phyloP scores from a whole-genome alignment of 1,139 yeast genomes.

The Blastobotrys aristatus region DNA sequence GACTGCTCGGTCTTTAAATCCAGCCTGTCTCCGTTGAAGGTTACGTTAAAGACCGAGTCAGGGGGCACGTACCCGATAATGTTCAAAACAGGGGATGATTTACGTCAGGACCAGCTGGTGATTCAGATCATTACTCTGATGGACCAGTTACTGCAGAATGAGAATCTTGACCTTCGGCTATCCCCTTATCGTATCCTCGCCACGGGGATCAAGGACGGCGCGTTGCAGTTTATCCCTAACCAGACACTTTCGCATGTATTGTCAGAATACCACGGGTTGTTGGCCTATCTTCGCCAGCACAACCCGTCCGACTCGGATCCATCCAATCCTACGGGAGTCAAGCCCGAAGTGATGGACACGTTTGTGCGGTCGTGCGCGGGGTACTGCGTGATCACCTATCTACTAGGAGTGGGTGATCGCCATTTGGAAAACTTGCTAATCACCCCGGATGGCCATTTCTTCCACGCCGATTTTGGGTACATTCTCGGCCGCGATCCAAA shows the following conservation, averaged over 20 bases:
- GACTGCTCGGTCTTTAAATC: slow-evolving; percentile 86
- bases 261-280: slow-evolving; percentile 62
- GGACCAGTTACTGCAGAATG: slow-evolving; percentile 85
- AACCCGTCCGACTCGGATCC: slow-evolving; percentile 50
- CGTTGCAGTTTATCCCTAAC: slow-evolving; percentile 88
- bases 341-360: slow-evolving; percentile 78
- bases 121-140: slow-evolving; percentile 86
- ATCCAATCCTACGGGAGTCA: slow-evolving; percentile 50
- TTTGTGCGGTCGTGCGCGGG: slow-evolving; percentile 97
- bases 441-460: slow-evolving; percentile 71
- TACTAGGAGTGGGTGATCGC: slow-evolving; percentile 94
- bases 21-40: slow-evolving; percentile 80
- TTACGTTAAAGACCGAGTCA: slow-evolving; percentile 61
- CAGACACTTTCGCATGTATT: slow-evolving; percentile 82
- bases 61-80: slow-evolving; percentile 69
- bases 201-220: slow-evolving; percentile 85
- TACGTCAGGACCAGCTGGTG: slow-evolving; percentile 93
- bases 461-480: slow-evolving; percentile 98
- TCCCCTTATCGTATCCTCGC: slow-evolving; percentile 91
- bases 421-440: slow-evolving; percentile 84
- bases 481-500: slow-evolving; percentile 95
- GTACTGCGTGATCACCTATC: slow-evolving; percentile 91
- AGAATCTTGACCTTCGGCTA: slow-evolving; percentile 79
- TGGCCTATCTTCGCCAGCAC: slow-evolving; percentile 62
- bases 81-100: slow-evolving; percentile 94